Base-by-base conservation (phyloP, 805 yeast species). In the Yamadazyma tumulicola region DNA sequence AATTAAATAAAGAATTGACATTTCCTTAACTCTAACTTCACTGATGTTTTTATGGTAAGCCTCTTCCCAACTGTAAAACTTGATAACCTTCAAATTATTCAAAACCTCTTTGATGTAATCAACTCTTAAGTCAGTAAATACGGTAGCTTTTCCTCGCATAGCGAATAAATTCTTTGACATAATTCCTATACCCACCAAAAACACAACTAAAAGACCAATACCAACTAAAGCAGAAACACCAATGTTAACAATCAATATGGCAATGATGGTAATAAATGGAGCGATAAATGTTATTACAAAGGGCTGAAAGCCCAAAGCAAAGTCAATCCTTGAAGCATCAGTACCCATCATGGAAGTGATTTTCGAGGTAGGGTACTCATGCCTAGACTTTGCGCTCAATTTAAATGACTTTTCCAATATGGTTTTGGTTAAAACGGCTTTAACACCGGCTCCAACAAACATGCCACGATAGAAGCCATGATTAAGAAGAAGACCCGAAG, bases 51-150 rank as follows among this genome's bases (percentile, higher is more conserved):
- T 55, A 35, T 69, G 69, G 54, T 86, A 89, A 1, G 96, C 88
- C 20, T 68, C 69, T 59, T 89, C 97, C 96, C 96, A 89, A 1
- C 94, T 85, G 55, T 88, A 89, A 55, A 74, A 84, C 62, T 89
- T 89, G 56, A 89, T 85, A 54, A 81, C 72, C 51, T 84, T 85
- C 71, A 89, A 75, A 45, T 83, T 78, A 51, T 74, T 78, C 44
- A 89, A 66, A 19, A 87, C 75, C 56, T 89, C 97, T 45, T 85
- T 81, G 55, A 87, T 79, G 31, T 76, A 68, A 30, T 77, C 70
- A 15, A 89, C 86, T 51, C 97, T 78, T 14, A 64, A 57, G 56
- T 89, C 97, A 2, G 96, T 89, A 48, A 63, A 74, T 2, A 59
- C 61, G 37, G 77, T 77, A 7, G 85, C 79, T n/a, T 56, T 54